These are phyloP conservation scores for Ophiostoma tasmaniense DNA, from an alignment of 2,329 filamentous ascomycete species.

Conservation along the genomic window DNA sequence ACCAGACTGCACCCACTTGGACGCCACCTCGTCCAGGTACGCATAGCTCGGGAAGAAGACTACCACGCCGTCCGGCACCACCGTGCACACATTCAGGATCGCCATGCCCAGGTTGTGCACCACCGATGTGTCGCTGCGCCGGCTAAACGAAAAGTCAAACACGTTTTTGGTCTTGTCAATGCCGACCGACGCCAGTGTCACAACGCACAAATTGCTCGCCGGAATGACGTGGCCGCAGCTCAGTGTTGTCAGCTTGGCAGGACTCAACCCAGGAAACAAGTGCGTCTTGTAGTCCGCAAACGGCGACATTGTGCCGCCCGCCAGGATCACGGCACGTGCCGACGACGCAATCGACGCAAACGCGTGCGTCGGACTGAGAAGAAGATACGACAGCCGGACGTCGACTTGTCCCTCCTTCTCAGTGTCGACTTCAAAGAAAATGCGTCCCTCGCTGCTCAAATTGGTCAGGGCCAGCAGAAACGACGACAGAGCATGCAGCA, in stretches of 20 bases:
- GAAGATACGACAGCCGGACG: conserved; percentile 68
- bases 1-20: conserved; percentile 38
- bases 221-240: conserved; percentile 96
- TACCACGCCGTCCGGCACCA: conserved; percentile 81
- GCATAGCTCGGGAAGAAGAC: conserved; percentile 94
- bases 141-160: conserved; percentile 85
- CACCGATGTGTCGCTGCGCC: conserved; percentile 59
- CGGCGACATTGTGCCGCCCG: conserved; percentile 95
- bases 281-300: conserved; percentile 85
- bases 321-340: conserved; percentile 79
- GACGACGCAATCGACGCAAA: conserved; percentile 81
- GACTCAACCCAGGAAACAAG: conserved; percentile 66
- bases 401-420: conserved; percentile 28
- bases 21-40: conserved; percentile 69
- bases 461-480: conserved; percentile 81
- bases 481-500: conserved; percentile 46
- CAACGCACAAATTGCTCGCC: conserved; percentile 67
- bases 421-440: conserved; percentile 49
- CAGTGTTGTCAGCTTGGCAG: conserved; percentile 61
- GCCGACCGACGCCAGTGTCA: conserved; percentile 49
- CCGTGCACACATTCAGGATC: conserved; percentile 60
- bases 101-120: conserved; percentile 66
- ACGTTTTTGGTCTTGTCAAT: conserved; percentile 27
- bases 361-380: conserved; percentile 84
- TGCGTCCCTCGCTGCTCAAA: conserved; percentile 60